phyloP scores from a whole-genome alignment of 1,284 basidiomycete species.

The Moniliella sp. region DNA sequence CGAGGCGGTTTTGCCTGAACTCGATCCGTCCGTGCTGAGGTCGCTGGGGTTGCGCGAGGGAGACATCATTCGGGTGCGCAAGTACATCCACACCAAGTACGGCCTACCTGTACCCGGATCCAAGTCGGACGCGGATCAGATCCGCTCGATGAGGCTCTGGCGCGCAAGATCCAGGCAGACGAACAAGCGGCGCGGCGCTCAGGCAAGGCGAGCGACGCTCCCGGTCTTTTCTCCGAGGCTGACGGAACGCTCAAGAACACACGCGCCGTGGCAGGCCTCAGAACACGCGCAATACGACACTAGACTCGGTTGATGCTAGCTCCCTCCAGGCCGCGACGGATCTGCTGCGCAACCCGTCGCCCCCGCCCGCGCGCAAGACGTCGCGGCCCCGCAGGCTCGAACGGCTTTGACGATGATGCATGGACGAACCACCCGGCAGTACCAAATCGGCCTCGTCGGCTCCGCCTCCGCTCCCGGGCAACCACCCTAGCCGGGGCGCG shows the following conservation, averaged over 20 bases:
- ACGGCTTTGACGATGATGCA: slow-evolving; percentile 85
- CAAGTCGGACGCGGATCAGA: slow-evolving; percentile 11
- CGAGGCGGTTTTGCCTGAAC: slow-evolving; percentile 67
- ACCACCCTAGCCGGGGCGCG: too few species aligned
- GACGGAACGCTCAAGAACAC: slow-evolving; percentile 59
- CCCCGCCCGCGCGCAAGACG: too few species aligned
- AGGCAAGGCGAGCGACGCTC: slow-evolving; percentile 37
- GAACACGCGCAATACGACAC: slow-evolving; percentile 36
- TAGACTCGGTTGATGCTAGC: slow-evolving; percentile 43
- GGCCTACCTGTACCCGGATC: slow-evolving; percentile 4
- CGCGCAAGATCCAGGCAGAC: slow-evolving; percentile 57
- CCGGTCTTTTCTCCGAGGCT: slow-evolving; percentile 66
- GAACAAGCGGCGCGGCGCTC: slow-evolving; percentile 39
- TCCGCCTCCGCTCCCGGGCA: too few species aligned
- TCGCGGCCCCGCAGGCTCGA: too few species aligned
- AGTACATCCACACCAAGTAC: slow-evolving; percentile 36
- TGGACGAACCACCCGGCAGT: slow-evolving; percentile 77
- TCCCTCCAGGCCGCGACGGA: slow-evolving; percentile 57
- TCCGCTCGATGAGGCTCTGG: slow-evolving; percentile 57
- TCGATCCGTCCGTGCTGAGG: slow-evolving; percentile 69
- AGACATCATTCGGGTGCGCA: slow-evolving; percentile 83
- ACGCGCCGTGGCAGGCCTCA: slow-evolving; percentile 64
- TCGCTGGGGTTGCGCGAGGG: slow-evolving; percentile 81
- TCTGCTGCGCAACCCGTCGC: slow-evolving; percentile 50
- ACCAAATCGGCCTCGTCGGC: too few species aligned